Conservation (phyloP, 495 filamentous ascomycete genomes). For the Penicillium egyptiacum region DNA sequence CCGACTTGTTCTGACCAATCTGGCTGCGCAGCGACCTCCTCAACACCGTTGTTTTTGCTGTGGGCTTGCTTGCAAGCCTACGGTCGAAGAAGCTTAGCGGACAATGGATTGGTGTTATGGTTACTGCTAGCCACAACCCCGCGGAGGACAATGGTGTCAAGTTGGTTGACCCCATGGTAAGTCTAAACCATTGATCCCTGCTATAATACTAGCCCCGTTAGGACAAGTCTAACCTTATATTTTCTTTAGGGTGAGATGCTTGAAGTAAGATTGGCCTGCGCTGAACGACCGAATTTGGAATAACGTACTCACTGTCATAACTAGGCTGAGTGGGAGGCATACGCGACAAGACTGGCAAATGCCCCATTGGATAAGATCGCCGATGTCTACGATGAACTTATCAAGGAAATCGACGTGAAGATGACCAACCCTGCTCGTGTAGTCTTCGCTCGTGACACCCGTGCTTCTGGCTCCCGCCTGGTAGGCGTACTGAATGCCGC, state of each 20-base stretch:
- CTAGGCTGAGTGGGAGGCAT: conserved; percentile 78
- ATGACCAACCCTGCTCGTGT: conserved; percentile 69
- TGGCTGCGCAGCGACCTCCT: conserved; percentile 52
- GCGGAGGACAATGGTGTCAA: conserved; percentile 98
- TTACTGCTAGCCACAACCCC: conserved; percentile 97
- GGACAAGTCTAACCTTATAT: conserved; percentile 11
- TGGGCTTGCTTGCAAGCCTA: conserved; percentile 85
- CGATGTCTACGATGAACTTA: conserved; percentile 71
- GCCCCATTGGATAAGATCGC: conserved; percentile 69
- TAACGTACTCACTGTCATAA: conserved; percentile 13
- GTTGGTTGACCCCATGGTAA: conserved; percentile 89
- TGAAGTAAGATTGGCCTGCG: conserved; percentile 54
- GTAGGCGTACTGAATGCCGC: conserved; percentile 74
- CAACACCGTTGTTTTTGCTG: conserved; percentile 87
- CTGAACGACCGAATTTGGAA: background rate
- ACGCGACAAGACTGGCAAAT: conserved; percentile 87
- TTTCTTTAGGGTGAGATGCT: conserved; percentile 81
- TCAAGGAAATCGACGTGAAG: conserved; percentile 72
- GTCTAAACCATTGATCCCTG: conserved; percentile 22
- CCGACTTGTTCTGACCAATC: conserved; percentile 28
- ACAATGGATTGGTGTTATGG: conserved; percentile 95
- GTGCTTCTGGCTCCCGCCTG: conserved; percentile 83
- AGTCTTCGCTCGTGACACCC: conserved; percentile 88
- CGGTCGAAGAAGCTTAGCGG: conserved; percentile 85
- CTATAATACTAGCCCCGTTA: background rate